phyloP scores from a whole-genome alignment of 768 basidiomycete genomes.

The Symmetrospora coprosmae region DNA sequence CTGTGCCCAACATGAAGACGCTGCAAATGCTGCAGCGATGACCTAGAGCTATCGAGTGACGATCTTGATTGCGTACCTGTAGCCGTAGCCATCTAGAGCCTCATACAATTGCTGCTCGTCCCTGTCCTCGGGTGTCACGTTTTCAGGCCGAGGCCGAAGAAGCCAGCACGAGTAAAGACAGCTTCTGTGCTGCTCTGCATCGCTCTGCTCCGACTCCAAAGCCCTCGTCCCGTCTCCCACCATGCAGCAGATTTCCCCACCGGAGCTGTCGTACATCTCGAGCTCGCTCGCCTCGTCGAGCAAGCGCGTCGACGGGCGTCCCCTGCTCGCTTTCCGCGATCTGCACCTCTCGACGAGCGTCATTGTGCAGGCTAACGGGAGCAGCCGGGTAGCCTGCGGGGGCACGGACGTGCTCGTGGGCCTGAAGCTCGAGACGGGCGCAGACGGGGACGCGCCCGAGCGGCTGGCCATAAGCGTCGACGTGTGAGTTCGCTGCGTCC shows the following conservation, averaged over 20 bases:
- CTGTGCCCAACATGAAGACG: constrained; percentile 11
- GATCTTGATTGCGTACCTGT: too few relatives aligned
- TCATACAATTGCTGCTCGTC: too few relatives aligned
- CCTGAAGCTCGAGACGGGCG: constrained; percentile 13
- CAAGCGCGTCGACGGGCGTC: constrained; percentile 10
- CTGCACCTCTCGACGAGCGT: constrained; percentile 4
- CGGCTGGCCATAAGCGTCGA: constrained; percentile 1
- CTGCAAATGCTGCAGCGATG: constrained; percentile 3
- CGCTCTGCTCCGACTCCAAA: too few relatives aligned
- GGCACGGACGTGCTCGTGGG: constrained; percentile 20
- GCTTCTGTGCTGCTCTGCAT: too few relatives aligned
- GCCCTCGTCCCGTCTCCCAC: too few relatives aligned
- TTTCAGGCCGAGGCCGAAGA: too few relatives aligned
- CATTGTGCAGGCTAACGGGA: constrained; percentile 7
- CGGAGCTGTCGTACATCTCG: constrained; percentile 6
- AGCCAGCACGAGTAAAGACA: too few relatives aligned
- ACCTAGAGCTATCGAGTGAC: too few relatives aligned
- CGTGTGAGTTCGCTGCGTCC: background rate
- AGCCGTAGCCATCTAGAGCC: too few relatives aligned
- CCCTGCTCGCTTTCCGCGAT: constrained; percentile 2
- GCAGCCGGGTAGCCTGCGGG: constrained; percentile 4
- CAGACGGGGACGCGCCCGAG: background rate
- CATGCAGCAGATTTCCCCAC: background rate
- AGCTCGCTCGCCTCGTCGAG: background rate
- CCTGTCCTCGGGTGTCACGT: too few relatives aligned